Evolutionary conservation across 768 basidiomycete species (phyloP), one percentile per base, ranked within the genome.

Genomic region (Rubroboletus pulcherrimus): DNA sequence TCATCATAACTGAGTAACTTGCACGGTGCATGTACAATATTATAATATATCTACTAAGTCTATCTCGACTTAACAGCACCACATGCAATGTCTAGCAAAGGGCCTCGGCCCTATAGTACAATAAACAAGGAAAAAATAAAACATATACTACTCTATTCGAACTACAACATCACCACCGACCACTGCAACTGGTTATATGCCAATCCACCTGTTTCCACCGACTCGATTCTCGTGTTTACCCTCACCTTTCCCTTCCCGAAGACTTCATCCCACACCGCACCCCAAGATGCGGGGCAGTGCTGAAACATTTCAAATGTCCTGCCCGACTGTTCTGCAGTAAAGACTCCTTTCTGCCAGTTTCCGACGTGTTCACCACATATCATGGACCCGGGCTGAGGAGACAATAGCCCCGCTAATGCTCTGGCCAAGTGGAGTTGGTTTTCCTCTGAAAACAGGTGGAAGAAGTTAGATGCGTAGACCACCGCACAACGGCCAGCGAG

Each of bases 401-500:
- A 69, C 43, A 75, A 59, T 5, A 74, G 54, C 0, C 67, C 63
- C 1, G 64, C 74, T 1, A 73, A 37, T 2, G 60, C 63, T 31
- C 44, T 60, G 11, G 73, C 74, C n/a, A 73, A 49, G 14, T 56
- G 45, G 11, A 55, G 31, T 34, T 75, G 73, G 29, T 69, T 62
- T 4, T 57, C 63, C 46, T 72, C 66, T 0, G 59, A 55, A 53
- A 75, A 74, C 0, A 71, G 42, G 65, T 73, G 71, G 59, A 86
- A 83, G 59, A 85, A 73, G 12, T 76, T 70, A 4, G 76, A 74
- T 0, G 77, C 77, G 53, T 80, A 76, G 37, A 86, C 79, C 7
- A 73, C 78, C 10, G 81, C 74, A 43, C 83, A 70, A 30, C 72
- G 78, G 0, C 81, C 80, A 39, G 65, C 75, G 4, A 84, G 70